Conservation (phyloP, 1,284 basidiomycete species). For the Neonothopanus nambi region DNA sequence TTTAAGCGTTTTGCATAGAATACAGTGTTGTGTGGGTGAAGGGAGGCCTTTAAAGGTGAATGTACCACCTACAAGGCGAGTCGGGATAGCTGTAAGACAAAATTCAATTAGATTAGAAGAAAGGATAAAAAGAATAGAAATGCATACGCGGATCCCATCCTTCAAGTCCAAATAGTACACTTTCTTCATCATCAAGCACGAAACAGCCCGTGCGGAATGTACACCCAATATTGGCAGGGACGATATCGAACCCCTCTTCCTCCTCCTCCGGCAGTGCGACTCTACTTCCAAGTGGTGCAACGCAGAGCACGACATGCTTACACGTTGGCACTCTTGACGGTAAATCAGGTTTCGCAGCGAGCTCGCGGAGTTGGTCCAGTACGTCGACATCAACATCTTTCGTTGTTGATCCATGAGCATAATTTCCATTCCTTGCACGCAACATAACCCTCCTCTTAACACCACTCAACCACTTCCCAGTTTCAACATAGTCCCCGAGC, state of each 20-base stretch:
- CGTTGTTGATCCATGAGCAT: slow-evolving; percentile 12
- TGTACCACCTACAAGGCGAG: slow-evolving; percentile 57
- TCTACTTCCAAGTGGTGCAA: slow-evolving; percentile 37
- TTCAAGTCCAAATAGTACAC: slow-evolving; percentile 47
- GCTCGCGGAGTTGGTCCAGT: slow-evolving; percentile 13
- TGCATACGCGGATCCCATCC: slow-evolving; percentile 46
- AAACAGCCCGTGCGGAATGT: slow-evolving; percentile 45
- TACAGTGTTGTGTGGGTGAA: slow-evolving; percentile 41
- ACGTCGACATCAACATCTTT: slow-evolving; percentile 9
- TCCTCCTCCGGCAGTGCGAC: slow-evolving; percentile 36
- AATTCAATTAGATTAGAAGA: slow-evolving; percentile 6
- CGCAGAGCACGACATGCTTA: slow-evolving; percentile 52
- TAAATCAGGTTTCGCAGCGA: slow-evolving; percentile 26
- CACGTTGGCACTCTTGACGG: slow-evolving; percentile 32
- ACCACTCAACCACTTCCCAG: slow-evolving; percentile 37
- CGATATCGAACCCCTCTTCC: slow-evolving; percentile 39
- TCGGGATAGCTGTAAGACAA: slow-evolving; percentile 18
- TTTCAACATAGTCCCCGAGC: slow-evolving; percentile 33
- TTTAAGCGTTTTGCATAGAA: slow-evolving; percentile 51
- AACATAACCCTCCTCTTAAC: slow-evolving; percentile 8
- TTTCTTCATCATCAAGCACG: slow-evolving; percentile 36
- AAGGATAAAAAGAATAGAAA: neutral
- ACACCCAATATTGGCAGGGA: slow-evolving; percentile 44
- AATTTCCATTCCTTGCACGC: slow-evolving; percentile 4
- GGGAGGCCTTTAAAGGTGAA: slow-evolving; percentile 52